Conservation (phyloP, 176 grass and related monocot genomes). For the Raddia guianensis region DNA sequence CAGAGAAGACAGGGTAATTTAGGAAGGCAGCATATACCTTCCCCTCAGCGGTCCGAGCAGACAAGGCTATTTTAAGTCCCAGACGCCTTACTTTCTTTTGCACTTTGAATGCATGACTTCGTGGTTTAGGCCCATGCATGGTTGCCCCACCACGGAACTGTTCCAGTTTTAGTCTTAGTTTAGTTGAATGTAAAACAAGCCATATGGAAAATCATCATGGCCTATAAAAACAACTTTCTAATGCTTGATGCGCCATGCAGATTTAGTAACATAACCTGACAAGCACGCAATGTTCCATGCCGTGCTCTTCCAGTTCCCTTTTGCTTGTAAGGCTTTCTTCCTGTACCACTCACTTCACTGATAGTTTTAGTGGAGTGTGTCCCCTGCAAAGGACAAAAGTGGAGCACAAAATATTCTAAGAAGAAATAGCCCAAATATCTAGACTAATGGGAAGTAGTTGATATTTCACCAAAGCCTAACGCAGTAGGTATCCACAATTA, state of each 20-base stretch:
- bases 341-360: constrained; percentile 85
- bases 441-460: neutral
- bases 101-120: constrained; percentile 87
- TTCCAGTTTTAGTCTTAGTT: constrained; percentile 40
- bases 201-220: neutral
- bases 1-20: neutral
- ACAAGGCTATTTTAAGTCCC: constrained; percentile 90
- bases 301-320: constrained; percentile 83
- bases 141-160: constrained; percentile 82
- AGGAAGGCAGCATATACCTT: constrained; percentile 54
- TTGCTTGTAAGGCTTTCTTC: constrained; percentile 80
- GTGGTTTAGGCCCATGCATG: constrained; percentile 91
- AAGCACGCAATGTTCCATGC: constrained; percentile 73
- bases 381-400: constrained; percentile 54
- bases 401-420: neutral
- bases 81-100: constrained; percentile 85
- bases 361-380: constrained; percentile 91
- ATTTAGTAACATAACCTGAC: constrained; percentile 60
- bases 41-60: constrained; percentile 77
- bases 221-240: neutral
- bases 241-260: constrained; percentile 4
- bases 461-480: constrained; percentile 6
- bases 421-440: constrained; percentile 12
- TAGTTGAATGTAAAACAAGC: constrained; percentile 19
- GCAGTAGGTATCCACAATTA: neutral